Conservation (phyloP, 306 rosid species). For the Malus orientalis region DNA sequence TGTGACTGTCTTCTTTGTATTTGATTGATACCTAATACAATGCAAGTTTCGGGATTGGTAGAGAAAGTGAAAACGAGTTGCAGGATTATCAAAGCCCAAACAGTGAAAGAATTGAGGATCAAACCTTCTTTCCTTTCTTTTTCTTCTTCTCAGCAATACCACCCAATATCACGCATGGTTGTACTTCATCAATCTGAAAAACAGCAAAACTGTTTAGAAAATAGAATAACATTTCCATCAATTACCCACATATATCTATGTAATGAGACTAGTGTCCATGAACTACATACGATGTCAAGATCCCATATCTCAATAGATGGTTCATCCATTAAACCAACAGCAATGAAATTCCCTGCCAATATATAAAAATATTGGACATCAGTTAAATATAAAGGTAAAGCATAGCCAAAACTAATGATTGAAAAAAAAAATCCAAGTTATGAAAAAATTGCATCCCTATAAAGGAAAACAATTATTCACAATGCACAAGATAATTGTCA, state of each 20-base stretch:
- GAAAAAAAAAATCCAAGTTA: neutral
- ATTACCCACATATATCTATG: neutral
- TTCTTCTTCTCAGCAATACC: constrained; percentile 58
- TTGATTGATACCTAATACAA: constrained; percentile 46
- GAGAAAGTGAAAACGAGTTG: constrained; percentile 1
- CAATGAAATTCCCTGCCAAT: constrained; percentile 67
- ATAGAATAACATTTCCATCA: neutral
- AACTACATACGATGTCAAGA: constrained; percentile 74
- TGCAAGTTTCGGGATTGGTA: constrained; percentile 20
- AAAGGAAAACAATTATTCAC: neutral
- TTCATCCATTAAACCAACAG: constrained; percentile 77
- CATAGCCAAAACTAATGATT: neutral
- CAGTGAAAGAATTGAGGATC: constrained; percentile 10
- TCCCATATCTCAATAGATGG: constrained; percentile 92
- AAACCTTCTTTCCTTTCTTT: constrained; percentile 58
- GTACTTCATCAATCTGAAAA: constrained; percentile 71
- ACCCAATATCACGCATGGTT: constrained; percentile 66
- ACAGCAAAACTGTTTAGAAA: constrained; percentile 1
- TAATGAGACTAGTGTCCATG: neutral
- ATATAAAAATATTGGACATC: constrained; percentile 2
- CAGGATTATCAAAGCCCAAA: neutral
- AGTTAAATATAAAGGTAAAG: constrained; percentile 3
- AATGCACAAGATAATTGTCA: neutral
- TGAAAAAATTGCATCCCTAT: neutral
- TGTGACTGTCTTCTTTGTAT: constrained; percentile 82